Base-by-base conservation (phyloP, 2,329 filamentous ascomycete genomes). In the Fusarium beomiforme region DNA sequence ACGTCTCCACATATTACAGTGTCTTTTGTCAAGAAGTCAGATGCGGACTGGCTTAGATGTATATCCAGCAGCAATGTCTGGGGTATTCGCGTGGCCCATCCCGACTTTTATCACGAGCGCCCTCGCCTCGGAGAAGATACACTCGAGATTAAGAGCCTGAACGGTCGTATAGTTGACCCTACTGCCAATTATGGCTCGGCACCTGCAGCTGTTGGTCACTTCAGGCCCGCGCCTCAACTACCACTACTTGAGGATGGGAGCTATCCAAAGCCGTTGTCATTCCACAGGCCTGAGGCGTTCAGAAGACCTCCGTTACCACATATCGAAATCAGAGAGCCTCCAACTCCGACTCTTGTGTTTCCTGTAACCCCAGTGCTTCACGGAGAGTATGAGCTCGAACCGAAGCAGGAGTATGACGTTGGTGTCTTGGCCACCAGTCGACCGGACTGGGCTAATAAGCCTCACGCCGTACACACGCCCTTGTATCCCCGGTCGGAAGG, bases 11-110 rank as follows among this genome's bases (percentile, higher is more conserved):
- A 44, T 2, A 59, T 72, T 3, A 49, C 29, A 2, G 57, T 75
- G 6, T 41, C 47, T 1, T 33, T 79, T 29, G 33, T 63, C 9
- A 44, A 55, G 8, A 41, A 57, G 12, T 19, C 14, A 3, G 44
- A 59, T 3, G 60, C 50, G 8, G 64, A 75, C 31, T 79, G 77
- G 77, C 23, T 50, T 8, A 14, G 19, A 14, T 55, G 36, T 3
- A 67, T 77, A 33, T 23, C 69, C 5, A 59, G 58, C 19, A 59
- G 47, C 33, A 76, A 73, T 29, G 26, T 64, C 21, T 79, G 77
- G 77, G 77, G 77, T 5, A 21, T 64, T 5, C 54, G 70, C 21
- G 34, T 37, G 10, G 3, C 39, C 11, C 8, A 31, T 0, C 14
- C 29, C 6, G 63, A 67, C 5, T 7, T 23, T 16, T 12, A 47